Percentiles rank a stretch among this genome's conserved stretches.
Conservation (phyloP, 2,329 filamentous ascomycete genomes). For the Sclerotinia sclerotiorum region DNA sequence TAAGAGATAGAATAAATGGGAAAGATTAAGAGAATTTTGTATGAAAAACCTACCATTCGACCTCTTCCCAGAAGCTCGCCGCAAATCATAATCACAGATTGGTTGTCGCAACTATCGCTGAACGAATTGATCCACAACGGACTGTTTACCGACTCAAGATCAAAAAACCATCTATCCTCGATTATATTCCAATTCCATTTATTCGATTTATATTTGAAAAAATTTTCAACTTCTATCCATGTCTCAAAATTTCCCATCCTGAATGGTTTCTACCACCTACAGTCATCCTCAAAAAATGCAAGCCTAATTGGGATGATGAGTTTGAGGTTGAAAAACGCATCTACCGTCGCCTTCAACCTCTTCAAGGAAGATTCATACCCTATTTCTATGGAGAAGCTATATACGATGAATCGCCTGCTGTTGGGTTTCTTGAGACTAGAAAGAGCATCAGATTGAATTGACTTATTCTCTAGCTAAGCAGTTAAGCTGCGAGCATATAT, state of each 20-base stretch:
- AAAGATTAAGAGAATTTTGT: too few relatives aligned
- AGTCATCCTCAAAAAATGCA: slow-evolving; percentile 4
- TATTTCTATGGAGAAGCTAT: slow-evolving; percentile 1
- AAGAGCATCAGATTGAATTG: too few relatives aligned
- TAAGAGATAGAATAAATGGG: too few relatives aligned
- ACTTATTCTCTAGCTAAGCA: too few relatives aligned
- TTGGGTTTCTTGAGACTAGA: too few relatives aligned
- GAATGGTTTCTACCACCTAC: background rate
- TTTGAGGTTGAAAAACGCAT: background rate
- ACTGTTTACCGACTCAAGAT: background rate
- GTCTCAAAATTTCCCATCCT: background rate
- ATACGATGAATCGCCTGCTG: background rate
- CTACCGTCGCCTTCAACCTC: background rate
- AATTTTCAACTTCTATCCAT: background rate
- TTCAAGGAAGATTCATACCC: background rate
- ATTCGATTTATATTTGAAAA: background rate
- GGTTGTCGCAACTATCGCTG: background rate
- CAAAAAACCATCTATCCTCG: background rate
- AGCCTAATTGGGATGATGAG: slow-evolving; percentile 8
- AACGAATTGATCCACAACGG: background rate
- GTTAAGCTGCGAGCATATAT: too few relatives aligned
- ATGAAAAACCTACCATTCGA: too few relatives aligned
- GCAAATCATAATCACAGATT: too few relatives aligned
- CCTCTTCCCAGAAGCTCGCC: too few relatives aligned
- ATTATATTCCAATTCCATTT: background rate